Evolutionary conservation across 495 filamentous ascomycete species (phyloP), one percentile per base, ranked within the genome.

Genomic region (Cercophora scortea): DNA sequence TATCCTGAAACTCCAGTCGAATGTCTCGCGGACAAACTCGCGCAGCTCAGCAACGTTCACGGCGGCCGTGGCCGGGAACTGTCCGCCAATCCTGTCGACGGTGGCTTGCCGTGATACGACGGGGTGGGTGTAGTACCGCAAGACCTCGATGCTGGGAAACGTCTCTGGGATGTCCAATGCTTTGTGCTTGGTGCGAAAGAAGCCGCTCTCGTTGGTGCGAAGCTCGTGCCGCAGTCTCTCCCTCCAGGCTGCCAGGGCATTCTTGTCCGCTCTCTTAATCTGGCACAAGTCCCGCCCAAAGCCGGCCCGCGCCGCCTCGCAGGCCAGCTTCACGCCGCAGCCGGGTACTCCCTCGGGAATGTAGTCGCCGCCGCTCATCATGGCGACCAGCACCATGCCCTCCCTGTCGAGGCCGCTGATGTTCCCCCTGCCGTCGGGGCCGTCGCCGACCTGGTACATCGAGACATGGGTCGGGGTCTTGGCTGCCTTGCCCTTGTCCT

Each of bases 351-450:
- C 94, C 49, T 88, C 89, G 2, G 93, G 90, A 9, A 91, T 69
- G 59, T 99, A 99, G 66, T 99, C 94, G 7, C 93, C 93, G 9
- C 94, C 93, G 61, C 89, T 95, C 77, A 99, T 91, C 64, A 99
- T 73, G 0, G 94, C 94, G 36, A 99, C 84, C 12, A 99, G 65
- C 38, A 97, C 84, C 92, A 99, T 96, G 2, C 90, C 93, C 50
- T 90, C 81, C 41, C 84, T 77, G 58, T 90, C 85, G 25, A 99
- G 69, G 6, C 82, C 82, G 9, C 65, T 71, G 0, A 63, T 71
- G 3, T 66, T 70, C 61, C 82, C 78, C 15, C 4, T 15, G 19
- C 48, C 35, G 10, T 25, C 40, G 0, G 73, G 78, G 17, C 79
- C 63, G 7, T 76, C 69, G 2, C 61, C 58, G 1, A 57, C 73